Evolutionary conservation across 768 basidiomycete genomes (phyloP).

Genomic region (Hebeloma cylindrosporum): DNA sequence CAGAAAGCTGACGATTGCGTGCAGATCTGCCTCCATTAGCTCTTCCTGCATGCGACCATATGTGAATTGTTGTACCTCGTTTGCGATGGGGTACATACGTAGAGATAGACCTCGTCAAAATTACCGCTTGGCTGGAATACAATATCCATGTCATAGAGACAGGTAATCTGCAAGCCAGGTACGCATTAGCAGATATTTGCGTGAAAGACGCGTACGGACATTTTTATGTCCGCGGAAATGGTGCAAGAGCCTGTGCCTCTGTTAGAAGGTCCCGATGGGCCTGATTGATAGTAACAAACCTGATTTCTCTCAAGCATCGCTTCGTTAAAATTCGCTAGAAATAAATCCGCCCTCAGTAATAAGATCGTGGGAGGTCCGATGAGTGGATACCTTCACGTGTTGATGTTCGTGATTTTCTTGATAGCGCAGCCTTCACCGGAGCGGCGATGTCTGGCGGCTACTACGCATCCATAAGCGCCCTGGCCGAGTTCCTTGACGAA

Average conservation of each 20-base stretch:
- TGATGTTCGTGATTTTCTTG: constrained; percentile 95
- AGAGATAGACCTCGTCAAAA: constrained; percentile 96
- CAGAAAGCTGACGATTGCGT: constrained; percentile 80
- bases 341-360: too few species aligned
- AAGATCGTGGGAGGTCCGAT: constrained; percentile 6
- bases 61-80: neutral
- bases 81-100: constrained; percentile 41
- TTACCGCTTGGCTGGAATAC: constrained; percentile 89
- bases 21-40: constrained; percentile 99
- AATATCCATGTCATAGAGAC: constrained; percentile 97
- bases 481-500: constrained; percentile 98
- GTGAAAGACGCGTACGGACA: constrained; percentile 44
- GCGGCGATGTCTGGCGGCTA: constrained; percentile 78
- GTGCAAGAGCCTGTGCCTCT: constrained; percentile 70
- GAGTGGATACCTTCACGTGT: constrained; percentile 65
- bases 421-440: constrained; percentile 91
- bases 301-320: constrained; percentile 93
- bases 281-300: constrained; percentile 42
- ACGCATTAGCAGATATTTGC: constrained; percentile 14
- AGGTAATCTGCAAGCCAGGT: constrained; percentile 70
- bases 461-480: constrained; percentile 92
- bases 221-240: constrained; percentile 99
- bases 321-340: constrained; percentile 90
- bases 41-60: constrained; percentile 71
- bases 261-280: constrained; percentile 7